Evolutionary conservation across 345 rosid species (phyloP).

Genomic region (Acer saccharum): DNA sequence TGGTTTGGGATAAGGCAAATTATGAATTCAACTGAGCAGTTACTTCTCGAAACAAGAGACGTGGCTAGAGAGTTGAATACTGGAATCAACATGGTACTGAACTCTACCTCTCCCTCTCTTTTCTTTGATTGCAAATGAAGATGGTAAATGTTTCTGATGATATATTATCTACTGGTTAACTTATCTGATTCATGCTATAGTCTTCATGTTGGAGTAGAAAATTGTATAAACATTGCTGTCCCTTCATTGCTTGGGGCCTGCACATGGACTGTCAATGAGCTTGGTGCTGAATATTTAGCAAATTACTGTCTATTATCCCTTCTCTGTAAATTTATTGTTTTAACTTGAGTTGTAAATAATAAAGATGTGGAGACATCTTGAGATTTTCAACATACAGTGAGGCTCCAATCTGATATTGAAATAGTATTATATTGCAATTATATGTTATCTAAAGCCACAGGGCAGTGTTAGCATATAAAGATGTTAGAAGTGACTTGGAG

Average conservation of each 20-base stretch:
- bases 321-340: not conserved
- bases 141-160: not conserved
- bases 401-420: not conserved
- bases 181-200: not conserved
- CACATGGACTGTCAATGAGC: not conserved
- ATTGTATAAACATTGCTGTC: not conserved
- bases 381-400: not conserved
- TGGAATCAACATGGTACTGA: constrained; percentile 73
- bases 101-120: not conserved
- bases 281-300: not conserved
- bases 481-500: not conserved
- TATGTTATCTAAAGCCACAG: constrained; percentile 1
- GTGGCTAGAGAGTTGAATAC: constrained; percentile 59
- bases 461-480: not conserved
- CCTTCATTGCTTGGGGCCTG: not conserved
- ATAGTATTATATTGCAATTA: not conserved
- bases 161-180: not conserved
- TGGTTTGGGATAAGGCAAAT: constrained; percentile 73
- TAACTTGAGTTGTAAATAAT: not conserved
- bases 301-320: not conserved
- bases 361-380: not conserved
- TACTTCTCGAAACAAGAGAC: constrained; percentile 58
- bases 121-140: not conserved
- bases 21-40: constrained; percentile 65
- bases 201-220: not conserved